These are phyloP conservation scores for Fagus crenata DNA, from an alignment of 306 rosid species.

Conservation along the genomic window DNA sequence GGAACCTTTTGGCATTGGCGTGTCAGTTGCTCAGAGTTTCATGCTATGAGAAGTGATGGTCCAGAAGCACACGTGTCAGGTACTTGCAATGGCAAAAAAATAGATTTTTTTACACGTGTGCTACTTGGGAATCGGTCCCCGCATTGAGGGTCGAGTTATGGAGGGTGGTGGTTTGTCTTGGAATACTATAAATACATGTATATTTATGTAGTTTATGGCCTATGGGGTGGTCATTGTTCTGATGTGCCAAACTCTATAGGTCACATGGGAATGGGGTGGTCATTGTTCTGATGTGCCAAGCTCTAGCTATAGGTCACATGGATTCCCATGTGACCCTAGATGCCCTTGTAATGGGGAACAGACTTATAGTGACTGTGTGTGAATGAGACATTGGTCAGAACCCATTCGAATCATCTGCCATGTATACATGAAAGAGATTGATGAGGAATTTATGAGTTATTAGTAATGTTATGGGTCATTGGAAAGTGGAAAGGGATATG, in stretches of 20 bases:
- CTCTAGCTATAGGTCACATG: conserved; percentile 29
- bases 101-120: conserved; percentile 37
- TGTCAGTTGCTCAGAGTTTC: conserved; percentile 2
- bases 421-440: conserved; percentile 26
- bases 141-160: conserved; percentile 45
- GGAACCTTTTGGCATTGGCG: conserved; percentile 22
- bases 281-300: too few relatives aligned
- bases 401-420: conserved; percentile 17
- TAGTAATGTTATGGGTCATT: conserved; percentile 16
- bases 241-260: conserved; percentile 17
- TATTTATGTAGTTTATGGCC: background rate
- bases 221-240: conserved; percentile 4
- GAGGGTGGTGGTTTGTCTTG: conserved; percentile 19
- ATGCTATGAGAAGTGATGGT: conserved; percentile 9
- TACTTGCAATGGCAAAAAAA: background rate
- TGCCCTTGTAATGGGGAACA: conserved; percentile 34
- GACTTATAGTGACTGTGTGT: conserved; percentile 11
- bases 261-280: conserved; percentile 24
- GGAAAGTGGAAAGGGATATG: conserved; percentile 2
- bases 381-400: conserved; percentile 22
- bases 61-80: conserved; percentile 25
- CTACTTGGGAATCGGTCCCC: conserved; percentile 41
- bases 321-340: conserved; percentile 44
- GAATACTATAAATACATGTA: background rate
- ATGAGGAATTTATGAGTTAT: conserved; percentile 5